Evolutionary conservation across 306 rosid genomes (phyloP).

Genomic region (Begonia masoniana): DNA sequence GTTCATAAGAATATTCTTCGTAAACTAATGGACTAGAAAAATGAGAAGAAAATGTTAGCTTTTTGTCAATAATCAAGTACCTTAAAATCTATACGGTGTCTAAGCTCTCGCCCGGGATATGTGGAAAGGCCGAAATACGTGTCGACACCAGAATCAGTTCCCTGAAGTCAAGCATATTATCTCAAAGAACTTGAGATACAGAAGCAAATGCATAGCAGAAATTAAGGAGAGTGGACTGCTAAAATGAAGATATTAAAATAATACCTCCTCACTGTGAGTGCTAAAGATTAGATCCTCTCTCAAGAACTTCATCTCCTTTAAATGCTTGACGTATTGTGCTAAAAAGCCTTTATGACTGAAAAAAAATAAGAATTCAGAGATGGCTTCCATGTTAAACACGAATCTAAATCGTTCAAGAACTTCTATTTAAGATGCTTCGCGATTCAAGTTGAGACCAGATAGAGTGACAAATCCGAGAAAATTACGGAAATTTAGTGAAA

Average conservation of each 20-base stretch:
- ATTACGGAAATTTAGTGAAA: no score
- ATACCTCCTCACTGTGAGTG: slow-evolving; percentile 85
- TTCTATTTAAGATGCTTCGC: not conserved
- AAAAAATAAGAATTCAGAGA: slow-evolving; percentile 12
- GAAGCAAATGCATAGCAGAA: not conserved
- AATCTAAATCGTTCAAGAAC: no score
- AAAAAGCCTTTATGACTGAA: slow-evolving; percentile 83
- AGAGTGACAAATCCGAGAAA: no score
- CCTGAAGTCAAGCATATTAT: slow-evolving; percentile 30
- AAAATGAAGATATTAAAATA: slow-evolving; percentile 8
- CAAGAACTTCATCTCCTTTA: slow-evolving; percentile 70
- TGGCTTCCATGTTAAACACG: no score
- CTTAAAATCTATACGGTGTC: slow-evolving; percentile 87
- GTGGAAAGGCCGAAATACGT: slow-evolving; percentile 90
- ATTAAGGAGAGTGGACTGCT: not conserved
- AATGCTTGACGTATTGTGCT: slow-evolving; percentile 45
- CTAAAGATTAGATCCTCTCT: slow-evolving; percentile 87
- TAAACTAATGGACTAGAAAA: not conserved
- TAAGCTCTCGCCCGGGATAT: slow-evolving; percentile 74
- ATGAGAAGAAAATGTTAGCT: not conserved
- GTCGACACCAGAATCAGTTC: slow-evolving; percentile 76
- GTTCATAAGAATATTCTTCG: no score
- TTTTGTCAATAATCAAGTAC: slow-evolving; percentile 13
- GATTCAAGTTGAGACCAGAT: not conserved
- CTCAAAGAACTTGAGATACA: not conserved